Evolutionary conservation across 2,329 filamentous ascomycete species (phyloP).

Genomic region (Aureobasidium sp.): DNA sequence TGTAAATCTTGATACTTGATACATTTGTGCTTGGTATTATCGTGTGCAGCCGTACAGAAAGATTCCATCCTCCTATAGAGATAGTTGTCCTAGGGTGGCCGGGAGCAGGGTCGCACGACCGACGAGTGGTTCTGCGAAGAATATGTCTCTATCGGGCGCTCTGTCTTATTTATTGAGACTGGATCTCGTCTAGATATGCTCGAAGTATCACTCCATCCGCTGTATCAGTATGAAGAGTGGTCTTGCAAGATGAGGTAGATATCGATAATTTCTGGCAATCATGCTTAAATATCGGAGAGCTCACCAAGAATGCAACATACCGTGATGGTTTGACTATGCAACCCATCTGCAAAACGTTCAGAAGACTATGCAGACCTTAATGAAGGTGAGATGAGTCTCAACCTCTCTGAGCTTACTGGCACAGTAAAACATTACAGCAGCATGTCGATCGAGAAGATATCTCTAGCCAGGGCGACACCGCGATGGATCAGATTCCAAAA

Average conservation of each 20-base stretch:
- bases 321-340: neutral
- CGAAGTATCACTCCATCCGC: accelerated
- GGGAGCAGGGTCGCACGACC: neutral
- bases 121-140: neutral
- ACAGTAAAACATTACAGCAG: accelerated
- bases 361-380: neutral
- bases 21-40: neutral
- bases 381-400: neutral
- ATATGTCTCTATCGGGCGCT: neutral
- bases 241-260: neutral
- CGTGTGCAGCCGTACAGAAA: neutral
- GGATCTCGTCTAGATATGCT: accelerated
- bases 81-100: neutral
- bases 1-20: neutral
- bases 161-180: neutral
- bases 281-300: neutral
- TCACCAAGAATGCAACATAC: accelerated
- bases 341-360: neutral
- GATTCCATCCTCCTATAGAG: neutral
- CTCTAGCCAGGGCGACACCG: neutral
- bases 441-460: too few relatives aligned
- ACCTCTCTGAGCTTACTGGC: too few relatives aligned
- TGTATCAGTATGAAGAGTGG: too few relatives aligned
- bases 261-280: neutral
- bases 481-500: too few relatives aligned